Evolutionary conservation across 2,329 filamentous ascomycete genomes (phyloP), one percentile per base, ranked within the genome.

Genomic region (Geosmithia putterillii): DNA sequence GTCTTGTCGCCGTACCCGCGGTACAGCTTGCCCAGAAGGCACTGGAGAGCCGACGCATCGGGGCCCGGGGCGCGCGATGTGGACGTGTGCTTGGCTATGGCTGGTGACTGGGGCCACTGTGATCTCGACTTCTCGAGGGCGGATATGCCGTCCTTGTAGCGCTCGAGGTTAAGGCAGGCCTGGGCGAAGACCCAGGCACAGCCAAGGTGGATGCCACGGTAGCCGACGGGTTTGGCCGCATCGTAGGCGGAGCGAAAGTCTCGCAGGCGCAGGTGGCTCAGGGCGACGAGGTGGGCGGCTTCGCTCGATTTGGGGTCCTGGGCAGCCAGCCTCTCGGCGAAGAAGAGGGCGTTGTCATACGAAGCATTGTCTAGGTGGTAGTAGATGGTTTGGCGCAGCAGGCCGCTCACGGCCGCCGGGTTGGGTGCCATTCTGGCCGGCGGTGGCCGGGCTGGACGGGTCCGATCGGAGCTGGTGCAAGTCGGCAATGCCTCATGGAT

Each of bases 171-270:
- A 47, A 95, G 65, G 56, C 87, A 96, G 35, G 88, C 79, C 57
- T 95, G 88, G 42, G 90, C 90, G 67, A 89, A 95, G 39, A 95
- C 74, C 65, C 90, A 96, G 17, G 86, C 79, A 62, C 90, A 95
- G 23, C 89, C 89, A 21, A 95, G 58, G 62, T 96, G 86, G 25
- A 73, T 69, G 19, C 84, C 85, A 48, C 81, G 78, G 42, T 76
- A 76, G 34, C 79, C 85, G 43, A 79, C 70, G 40, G 76, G 72
- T 56, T 86, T 86, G 59, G 83, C 83, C 52, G 79, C 75, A 55
- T 96, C 89, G 60, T 85, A 90, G 10, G 92, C 89, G 12, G 88
- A 86, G 56, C 86, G 86, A 56, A 81, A 75, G 57, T 94, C 84
- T 25, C 87, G 85, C 39, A 87, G 75, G 42, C 86, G 83, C 42